Percentiles rank a stretch among this genome's conserved stretches.
Evolutionary conservation across 495 filamentous ascomycete genomes (phyloP).

Genomic region (Articulospora tetracladia): DNA sequence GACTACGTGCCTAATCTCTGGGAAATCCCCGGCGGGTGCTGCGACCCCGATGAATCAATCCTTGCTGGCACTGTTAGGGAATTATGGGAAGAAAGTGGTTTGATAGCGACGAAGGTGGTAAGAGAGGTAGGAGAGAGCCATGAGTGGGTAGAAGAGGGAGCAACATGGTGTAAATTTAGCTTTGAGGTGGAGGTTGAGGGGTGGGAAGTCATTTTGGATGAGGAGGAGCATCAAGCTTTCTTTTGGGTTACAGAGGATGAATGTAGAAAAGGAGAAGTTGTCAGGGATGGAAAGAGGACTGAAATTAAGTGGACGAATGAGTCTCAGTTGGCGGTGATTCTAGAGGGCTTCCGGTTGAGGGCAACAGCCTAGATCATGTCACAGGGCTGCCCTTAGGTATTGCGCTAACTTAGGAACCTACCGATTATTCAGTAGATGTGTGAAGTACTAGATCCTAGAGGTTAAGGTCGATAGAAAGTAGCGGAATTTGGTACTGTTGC

Average conservation of each 20-base stretch:
- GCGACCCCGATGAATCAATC: slow-evolving; percentile 6
- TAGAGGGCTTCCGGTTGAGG: slow-evolving; percentile 11
- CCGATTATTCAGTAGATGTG: too few relatives aligned
- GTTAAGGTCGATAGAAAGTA: too few relatives aligned
- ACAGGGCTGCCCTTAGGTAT: not conserved
- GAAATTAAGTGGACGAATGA: slow-evolving; percentile 9
- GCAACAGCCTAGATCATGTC: not conserved
- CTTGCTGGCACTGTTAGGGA: slow-evolving; percentile 2
- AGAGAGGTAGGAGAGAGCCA: not conserved
- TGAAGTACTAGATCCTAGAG: too few relatives aligned
- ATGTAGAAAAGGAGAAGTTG: slow-evolving; percentile 5
- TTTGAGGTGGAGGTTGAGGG: slow-evolving; percentile 13
- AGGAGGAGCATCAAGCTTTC: slow-evolving; percentile 9
- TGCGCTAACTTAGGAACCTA: too few relatives aligned
- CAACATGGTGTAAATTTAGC: slow-evolving; percentile 5
- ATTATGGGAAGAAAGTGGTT: slow-evolving; percentile 10
- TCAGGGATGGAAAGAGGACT: not conserved
- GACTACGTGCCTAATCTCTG: slow-evolving; percentile 10
- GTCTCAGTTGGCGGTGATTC: slow-evolving; percentile 3
- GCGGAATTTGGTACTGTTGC: too few relatives aligned
- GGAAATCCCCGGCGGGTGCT: slow-evolving; percentile 7
- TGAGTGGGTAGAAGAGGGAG: not conserved
- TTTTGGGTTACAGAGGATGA: slow-evolving; percentile 9
- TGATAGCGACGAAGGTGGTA: slow-evolving; percentile 3
- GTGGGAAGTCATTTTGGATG: slow-evolving; percentile 9